These are phyloP conservation scores for Starmera quercuum DNA, from an alignment of 805 yeast species.

Conservation along the genomic window DNA sequence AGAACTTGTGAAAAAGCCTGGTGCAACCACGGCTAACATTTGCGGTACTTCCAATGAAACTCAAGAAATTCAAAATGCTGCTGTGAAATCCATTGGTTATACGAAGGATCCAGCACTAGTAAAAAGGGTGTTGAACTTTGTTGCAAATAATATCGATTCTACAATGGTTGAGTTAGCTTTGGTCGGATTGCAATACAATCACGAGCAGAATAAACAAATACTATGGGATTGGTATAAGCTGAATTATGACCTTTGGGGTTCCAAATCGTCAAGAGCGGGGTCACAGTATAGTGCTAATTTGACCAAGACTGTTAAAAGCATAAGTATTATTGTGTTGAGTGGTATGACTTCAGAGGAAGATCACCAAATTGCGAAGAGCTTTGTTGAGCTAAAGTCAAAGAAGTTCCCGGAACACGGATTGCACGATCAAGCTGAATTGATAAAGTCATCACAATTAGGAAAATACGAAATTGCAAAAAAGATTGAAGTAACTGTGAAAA, in stretches of 20 bases:
- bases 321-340: conserved; percentile 26
- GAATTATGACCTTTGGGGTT: conserved; percentile 45
- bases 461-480: conserved; percentile 10
- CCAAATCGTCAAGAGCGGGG: conserved; percentile 37
- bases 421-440: conserved; percentile 12
- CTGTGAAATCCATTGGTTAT: conserved; percentile 49
- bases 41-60: conserved; percentile 11
- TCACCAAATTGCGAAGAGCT: conserved; percentile 17
- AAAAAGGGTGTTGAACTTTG: conserved; percentile 48
- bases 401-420: conserved; percentile 33
- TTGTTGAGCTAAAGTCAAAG: conserved; percentile 24
- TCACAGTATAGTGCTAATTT: conserved; percentile 39
- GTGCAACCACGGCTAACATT: conserved; percentile 30
- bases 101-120: conserved; percentile 37
- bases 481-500: conserved; percentile 3
- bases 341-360: conserved; percentile 25
- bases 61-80: conserved; percentile 44
- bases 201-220: conserved; percentile 23
- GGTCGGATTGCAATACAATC: conserved; percentile 41
- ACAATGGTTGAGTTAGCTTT: conserved; percentile 47
- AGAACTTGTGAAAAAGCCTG: conserved; percentile 43
- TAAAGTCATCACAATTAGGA: conserved; percentile 6
- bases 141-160: conserved; percentile 47
- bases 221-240: conserved; percentile 53
- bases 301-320: conserved; percentile 34